Evolutionary conservation across 2,329 filamentous ascomycete genomes (phyloP), one percentile per base, ranked within the genome.

Genomic region (Penicillium sp.): DNA sequence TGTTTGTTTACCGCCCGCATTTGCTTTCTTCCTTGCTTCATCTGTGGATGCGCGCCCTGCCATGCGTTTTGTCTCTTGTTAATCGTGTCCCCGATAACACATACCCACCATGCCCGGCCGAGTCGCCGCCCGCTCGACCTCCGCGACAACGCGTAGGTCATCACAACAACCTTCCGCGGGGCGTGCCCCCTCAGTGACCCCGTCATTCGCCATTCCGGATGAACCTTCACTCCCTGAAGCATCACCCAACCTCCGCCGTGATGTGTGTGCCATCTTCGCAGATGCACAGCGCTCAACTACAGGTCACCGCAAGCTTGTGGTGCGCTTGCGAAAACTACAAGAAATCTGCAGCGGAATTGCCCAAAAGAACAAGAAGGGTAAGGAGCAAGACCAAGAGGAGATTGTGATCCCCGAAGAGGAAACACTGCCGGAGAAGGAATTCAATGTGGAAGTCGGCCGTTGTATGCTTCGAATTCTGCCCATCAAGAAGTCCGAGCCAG

Each of bases 231-330:
- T 72, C 25, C 75, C 76, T 29, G 69, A 73, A 54, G 67, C 72
- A 25, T 67, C 70, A 14, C 66, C 85, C 57, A 84, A 83, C 16
- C 78, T 97, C 64, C 89, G 93, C 67, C 83, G 82, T 35, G 89
- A 90, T 70, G 82, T 96, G 52, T 89, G 88, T 71, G 77, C 83
- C 54, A 83, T 92, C 49, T 93, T 93, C 70, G 83, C 84, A 63
- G 90, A 93, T 73, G 92, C 93, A 33, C 95, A 99, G 75, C 88
- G 89, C 67, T 96, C 91, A 1, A 96, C 90, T 0, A 92, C 93
- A 1, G 91, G 91, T 2, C 95, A 99, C 73, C 83, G 93, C 59
- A 98, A 98, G 72, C 83, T 96, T 0, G 89, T 90, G 4, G 90
- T 97, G 59, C 92, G 88, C 50, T 79, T 99, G 59, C 87, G 93